Base-by-base conservation (phyloP, 2,329 filamentous ascomycete species). In the Neofusicoccum sp. region DNA sequence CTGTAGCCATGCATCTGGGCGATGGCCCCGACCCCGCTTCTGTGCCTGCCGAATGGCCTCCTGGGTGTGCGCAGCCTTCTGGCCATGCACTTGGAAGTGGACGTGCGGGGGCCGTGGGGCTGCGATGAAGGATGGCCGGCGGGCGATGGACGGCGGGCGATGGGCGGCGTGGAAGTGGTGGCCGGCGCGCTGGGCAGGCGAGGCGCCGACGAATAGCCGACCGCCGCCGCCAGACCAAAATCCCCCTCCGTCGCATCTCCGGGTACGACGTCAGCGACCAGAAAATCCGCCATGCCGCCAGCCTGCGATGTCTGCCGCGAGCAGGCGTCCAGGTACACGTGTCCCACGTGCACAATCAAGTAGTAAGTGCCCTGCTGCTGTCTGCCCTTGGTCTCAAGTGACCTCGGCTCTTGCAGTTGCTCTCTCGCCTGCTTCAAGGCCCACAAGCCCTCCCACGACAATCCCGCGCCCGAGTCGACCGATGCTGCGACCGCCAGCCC, bases 1-100 rank as follows among this genome's bases (percentile, higher is more conserved):
- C n/a, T n/a, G n/a, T 0, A 83, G 67, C 74, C 76, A 79, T 12
- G 64, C 69, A 7, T 24, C 12, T 30, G 28, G 12, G 6, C 8
- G 8, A 31, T 61, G 48, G 2, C 16, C 20, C 8, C 8, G n/a
- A n/a, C n/a, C 48, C 40, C 5, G 57, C 31, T 9, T 61, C 58
- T n/a, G 12, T 40, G 8, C 58, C 20, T 8, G 59, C 57, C 4
- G 59, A n/a, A n/a, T n/a, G n/a, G n/a, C n/a, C n/a, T n/a, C n/a
- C n/a, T n/a, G n/a, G n/a, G n/a, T n/a, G 59, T 6, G 48, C 59
- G n/a, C 30, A 14, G 4, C n/a, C n/a, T n/a, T n/a, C n/a, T n/a
- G n/a, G n/a, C n/a, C n/a, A n/a, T n/a, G n/a, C n/a, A n/a, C n/a
- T n/a, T n/a, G n/a, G n/a, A n/a, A n/a, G n/a, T n/a, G n/a, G n/a